Conservation (phyloP, 1,284 basidiomycete genomes). For the Naganishia albida region DNA sequence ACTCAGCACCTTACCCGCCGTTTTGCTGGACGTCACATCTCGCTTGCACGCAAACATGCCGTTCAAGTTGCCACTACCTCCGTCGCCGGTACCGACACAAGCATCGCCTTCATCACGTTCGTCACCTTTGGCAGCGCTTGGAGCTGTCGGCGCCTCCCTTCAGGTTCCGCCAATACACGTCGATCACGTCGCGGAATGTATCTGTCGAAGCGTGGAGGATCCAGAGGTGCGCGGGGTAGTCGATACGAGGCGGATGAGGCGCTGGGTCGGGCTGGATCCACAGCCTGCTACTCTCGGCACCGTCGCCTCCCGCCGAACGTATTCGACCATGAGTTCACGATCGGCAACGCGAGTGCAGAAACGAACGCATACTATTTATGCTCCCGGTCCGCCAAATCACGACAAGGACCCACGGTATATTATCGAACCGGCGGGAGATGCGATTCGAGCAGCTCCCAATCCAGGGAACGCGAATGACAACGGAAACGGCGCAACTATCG, state of each 20-base stretch:
- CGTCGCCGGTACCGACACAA: conserved; percentile 1
- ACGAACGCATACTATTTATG: conserved; percentile 17
- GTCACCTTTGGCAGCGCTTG: conserved; percentile 48
- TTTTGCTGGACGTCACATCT: conserved; percentile 77
- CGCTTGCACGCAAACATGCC: conserved; percentile 61
- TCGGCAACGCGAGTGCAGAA: background rate
- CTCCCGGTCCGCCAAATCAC: conserved; percentile 19
- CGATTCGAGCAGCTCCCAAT: conserved; percentile 3
- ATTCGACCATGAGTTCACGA: background rate
- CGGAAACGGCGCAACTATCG: conserved; percentile 4
- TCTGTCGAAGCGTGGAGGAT: conserved; percentile 53
- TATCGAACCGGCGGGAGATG: conserved; percentile 25
- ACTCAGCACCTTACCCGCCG: conserved; percentile 79
- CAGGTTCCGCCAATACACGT: conserved; percentile 88
- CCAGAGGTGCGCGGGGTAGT: conserved; percentile 67
- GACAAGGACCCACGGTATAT: conserved; percentile 23
- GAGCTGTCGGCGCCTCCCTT: conserved; percentile 73
- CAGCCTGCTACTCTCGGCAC: background rate
- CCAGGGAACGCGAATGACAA: background rate
- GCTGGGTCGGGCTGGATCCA: conserved; percentile 69
- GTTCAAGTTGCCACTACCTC: conserved; percentile 55
- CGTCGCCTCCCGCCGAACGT: background rate
- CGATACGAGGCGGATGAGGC: conserved; percentile 72
- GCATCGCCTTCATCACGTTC: conserved; percentile 14
- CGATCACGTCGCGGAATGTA: conserved; percentile 88